These are phyloP conservation scores for Myrica gale DNA, from an alignment of 306 rosid genomes.

Conservation along the genomic window DNA sequence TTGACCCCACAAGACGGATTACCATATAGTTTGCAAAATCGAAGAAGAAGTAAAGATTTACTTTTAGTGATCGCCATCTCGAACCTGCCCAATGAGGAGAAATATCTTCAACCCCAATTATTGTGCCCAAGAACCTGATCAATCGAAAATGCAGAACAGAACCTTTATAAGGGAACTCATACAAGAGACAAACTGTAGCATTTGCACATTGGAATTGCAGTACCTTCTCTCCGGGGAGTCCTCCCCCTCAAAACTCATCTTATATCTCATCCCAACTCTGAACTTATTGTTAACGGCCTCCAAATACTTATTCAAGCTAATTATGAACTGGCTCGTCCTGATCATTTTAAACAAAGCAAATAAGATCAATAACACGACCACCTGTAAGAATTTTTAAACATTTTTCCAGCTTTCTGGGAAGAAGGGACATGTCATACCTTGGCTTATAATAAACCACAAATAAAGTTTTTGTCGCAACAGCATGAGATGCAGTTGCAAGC, in stretches of 20 bases:
- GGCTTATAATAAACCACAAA: slow-evolving; percentile 87
- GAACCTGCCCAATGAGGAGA: slow-evolving; percentile 76
- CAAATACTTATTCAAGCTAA: slow-evolving; percentile 64
- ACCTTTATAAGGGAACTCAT: slow-evolving; percentile 20
- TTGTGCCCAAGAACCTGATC: slow-evolving; percentile 84
- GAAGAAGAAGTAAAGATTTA: slow-evolving; percentile 28
- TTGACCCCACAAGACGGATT: neutral
- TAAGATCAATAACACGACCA: slow-evolving; percentile 23
- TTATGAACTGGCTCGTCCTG: slow-evolving; percentile 80
- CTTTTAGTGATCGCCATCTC: slow-evolving; percentile 84
- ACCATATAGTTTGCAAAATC: neutral
- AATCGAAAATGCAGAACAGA: slow-evolving; percentile 21
- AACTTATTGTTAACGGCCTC: slow-evolving; percentile 57
- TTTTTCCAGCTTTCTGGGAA: neutral
- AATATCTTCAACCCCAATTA: slow-evolving; percentile 73
- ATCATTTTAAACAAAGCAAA: slow-evolving; percentile 16
- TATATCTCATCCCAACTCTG: slow-evolving; percentile 72
- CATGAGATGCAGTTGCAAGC: slow-evolving; percentile 97
- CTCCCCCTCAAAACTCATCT: slow-evolving; percentile 89
- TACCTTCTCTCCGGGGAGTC: slow-evolving; percentile 91
- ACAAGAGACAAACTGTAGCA: slow-evolving; percentile 2
- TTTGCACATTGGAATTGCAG: slow-evolving; percentile 9
- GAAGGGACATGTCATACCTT: slow-evolving; percentile 47
- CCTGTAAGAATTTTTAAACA: slow-evolving; percentile 9
- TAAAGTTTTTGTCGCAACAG: slow-evolving; percentile 71